These are phyloP conservation scores for Mycena pura DNA, from an alignment of 768 basidiomycete species.

Conservation along the genomic window DNA sequence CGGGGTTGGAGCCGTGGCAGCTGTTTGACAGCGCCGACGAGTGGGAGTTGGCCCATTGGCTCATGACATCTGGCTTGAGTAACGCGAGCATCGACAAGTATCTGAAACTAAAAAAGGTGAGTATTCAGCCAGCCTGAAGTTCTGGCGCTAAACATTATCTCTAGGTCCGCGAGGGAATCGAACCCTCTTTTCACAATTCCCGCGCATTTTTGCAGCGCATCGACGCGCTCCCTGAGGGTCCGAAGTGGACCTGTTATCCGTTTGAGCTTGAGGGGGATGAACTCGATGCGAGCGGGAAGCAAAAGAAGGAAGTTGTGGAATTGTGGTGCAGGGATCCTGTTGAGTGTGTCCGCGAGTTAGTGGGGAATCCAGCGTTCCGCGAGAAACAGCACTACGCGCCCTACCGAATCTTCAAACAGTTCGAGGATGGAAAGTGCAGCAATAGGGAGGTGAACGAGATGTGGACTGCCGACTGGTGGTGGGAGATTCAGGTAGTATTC, in stretches of 20 bases:
- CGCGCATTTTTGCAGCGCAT: constrained; percentile 28
- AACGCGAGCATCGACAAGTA: constrained; percentile 36
- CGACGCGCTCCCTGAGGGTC: constrained; percentile 25
- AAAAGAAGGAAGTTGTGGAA: constrained; percentile 23
- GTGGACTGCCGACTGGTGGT: no score
- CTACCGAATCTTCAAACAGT: no score
- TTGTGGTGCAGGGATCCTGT: constrained; percentile 33
- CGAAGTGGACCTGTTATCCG: constrained; percentile 29
- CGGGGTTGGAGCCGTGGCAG: constrained; percentile 25
- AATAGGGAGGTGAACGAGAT: no score
- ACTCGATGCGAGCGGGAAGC: constrained; percentile 6
- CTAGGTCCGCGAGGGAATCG: background rate
- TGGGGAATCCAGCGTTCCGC: no score
- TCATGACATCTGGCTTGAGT: constrained; percentile 32
- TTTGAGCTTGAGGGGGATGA: constrained; percentile 26
- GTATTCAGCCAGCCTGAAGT: background rate
- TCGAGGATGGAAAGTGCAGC: no score
- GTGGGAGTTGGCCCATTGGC: constrained; percentile 39
- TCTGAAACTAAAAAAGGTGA: constrained; percentile 27
- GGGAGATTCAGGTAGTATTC: no score
- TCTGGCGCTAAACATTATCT: background rate
- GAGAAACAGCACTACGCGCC: no score
- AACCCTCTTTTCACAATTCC: background rate
- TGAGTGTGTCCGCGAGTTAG: constrained; percentile 36
- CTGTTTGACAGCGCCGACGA: constrained; percentile 38